Conservation (phyloP, 352 stramenopile species). For the Phytophthora pisi region DNA sequence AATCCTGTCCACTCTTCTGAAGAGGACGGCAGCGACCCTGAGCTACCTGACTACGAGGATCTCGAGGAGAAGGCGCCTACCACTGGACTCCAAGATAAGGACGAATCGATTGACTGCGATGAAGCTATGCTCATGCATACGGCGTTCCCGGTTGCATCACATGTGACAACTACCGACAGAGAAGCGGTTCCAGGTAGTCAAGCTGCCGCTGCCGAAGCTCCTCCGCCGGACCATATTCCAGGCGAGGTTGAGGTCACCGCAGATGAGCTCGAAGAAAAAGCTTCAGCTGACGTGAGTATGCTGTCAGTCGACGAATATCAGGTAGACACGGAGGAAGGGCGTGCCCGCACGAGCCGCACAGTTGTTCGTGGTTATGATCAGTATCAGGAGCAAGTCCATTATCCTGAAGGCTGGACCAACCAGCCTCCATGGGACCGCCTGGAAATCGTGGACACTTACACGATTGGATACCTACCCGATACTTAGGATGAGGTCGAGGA, state of each 20-base stretch:
- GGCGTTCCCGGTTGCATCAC: background rate
- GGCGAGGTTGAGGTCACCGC: too few species aligned
- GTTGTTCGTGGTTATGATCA: too few species aligned
- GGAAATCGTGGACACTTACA: background rate
- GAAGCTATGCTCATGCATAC: background rate
- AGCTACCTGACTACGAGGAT: background rate
- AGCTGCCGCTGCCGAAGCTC: background rate
- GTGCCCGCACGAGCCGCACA: too few species aligned
- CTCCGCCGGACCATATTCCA: background rate
- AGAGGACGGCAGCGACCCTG: background rate
- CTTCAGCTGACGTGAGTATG: too few species aligned
- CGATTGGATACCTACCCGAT: background rate
- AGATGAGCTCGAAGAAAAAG: too few species aligned
- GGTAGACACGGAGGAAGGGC: too few species aligned
- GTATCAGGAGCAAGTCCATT: background rate
- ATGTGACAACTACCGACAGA: background rate
- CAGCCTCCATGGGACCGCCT: background rate
- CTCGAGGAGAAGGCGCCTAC: background rate
- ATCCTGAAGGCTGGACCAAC: background rate
- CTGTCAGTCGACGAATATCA: too few species aligned
- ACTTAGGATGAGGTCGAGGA: background rate
- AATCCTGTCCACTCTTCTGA: too few species aligned
- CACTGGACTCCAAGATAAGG: background rate
- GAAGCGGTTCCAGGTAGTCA: background rate
- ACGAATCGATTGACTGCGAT: background rate